Base-by-base conservation (phyloP, 257 asterid species). In the Solanum corneliomulleri region DNA sequence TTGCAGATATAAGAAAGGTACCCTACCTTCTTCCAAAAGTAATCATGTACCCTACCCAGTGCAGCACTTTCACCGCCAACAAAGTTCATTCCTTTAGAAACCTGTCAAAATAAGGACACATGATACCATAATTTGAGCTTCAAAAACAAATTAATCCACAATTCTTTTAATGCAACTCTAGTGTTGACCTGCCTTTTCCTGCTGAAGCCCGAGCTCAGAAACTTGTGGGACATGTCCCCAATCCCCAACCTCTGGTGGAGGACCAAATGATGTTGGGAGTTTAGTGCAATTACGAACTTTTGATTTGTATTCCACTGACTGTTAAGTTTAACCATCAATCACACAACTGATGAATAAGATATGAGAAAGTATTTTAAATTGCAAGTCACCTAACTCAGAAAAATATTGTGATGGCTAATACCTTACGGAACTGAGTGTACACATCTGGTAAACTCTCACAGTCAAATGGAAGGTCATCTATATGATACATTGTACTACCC, bases 371-470 rank as follows among this genome's bases (percentile, higher is more conserved):
- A 29, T 49, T 42, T 2, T 35, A 27, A 44, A 86, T 71, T 47
- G 4, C 6, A 86, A 82, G 72, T 42, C 84, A 56, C 89, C 75
- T 76, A 44, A 64, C 18, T 21, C 75, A 76, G 35, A 85, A 86
- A 49, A 6, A 84, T 64, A 68, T 72, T 64, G 27, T 82, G 58
- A 82, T 27, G 72, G 84, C 76, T 12, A n/a, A 41, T 87, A 97
- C 99, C 99, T 95, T 94, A 76, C 99, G 99, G 69, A 95, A 97
- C 90, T 93, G 98, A 84, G 99, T 97, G 86, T 93, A 97, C 25
- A 95, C 87, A 86, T 95, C 99, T 27, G 98, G 99, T 49, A 97
- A 91, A 83, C 91, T 93, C 82, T 88, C 72, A 80, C 93, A 92
- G 87, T 90, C 89, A 85, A 92, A 95, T 42, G 98, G 96, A 87